Base-by-base conservation (phyloP, 1,139 yeast genomes). In the Yamadazyma buinensis region DNA sequence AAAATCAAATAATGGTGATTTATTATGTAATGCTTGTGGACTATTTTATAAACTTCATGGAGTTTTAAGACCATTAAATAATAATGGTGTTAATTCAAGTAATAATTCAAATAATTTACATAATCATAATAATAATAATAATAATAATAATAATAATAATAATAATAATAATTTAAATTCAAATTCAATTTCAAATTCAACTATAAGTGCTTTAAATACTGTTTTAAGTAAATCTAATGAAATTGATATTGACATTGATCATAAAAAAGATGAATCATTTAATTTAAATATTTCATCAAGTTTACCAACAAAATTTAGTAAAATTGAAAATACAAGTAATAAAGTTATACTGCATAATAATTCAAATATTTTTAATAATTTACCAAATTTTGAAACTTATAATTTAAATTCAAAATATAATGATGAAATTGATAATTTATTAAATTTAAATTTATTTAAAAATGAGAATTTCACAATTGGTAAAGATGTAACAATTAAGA, bases 21-120 rank as follows among this genome's bases (percentile, higher is more conserved):
- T 69, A 33, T 52, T 69, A 23, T 69, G 75, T 44, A 69, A 69
- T 44, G 75, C 75, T 0, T 69, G 75, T 47, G 75, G 75, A 3
- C 57, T 69, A 34, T 68, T 68, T 43, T 66, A 64, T 47, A 67
- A 67, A 45, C 53, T 68, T 30, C 74, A 68, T 44, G 74, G 75
- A 3, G 69, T 66, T 2, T 59, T 67, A 44, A 51, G 75, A 24
- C 75, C 75, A 5, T 50, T 67, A 30, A 61, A 54, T 38, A 43
- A 37, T 26, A 33, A 36, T 15, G 26, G 24, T 3, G 38, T n/a
- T 5, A 17, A 17, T 17, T 7, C 5, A 17, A 17, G 7, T 17
- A 17, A 17, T 17, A 5, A 17, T 5, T 5, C 5, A 5, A 17
- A 17, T 17, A n/a, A n/a, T n/a, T n/a, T n/a, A n/a, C n/a, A n/a